These are phyloP conservation scores for Colletotrichum incanum DNA, from an alignment of 2,329 filamentous ascomycete genomes.

Conservation along the genomic window DNA sequence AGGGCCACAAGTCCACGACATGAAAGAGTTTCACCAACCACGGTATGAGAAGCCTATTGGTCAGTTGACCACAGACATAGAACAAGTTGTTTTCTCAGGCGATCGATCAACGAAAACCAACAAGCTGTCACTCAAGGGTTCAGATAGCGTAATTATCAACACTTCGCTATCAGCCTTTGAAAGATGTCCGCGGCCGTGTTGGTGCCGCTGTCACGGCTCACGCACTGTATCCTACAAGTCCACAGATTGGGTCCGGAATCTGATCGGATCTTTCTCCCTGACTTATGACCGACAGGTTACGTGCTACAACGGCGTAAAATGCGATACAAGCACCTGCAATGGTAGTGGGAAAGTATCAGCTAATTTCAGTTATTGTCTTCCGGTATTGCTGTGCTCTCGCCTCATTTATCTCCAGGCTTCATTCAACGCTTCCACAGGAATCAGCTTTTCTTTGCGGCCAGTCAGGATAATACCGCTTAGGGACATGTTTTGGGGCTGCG, in stretches of 20 bases:
- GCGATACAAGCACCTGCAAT: neutral
- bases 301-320: rapidly evolving
- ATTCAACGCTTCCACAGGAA: rapidly evolving
- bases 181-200: neutral
- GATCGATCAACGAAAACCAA: neutral
- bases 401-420: neutral
- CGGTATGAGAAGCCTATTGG: neutral
- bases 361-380: neutral
- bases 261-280: neutral
- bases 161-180: neutral
- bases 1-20: neutral
- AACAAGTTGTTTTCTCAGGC: neutral
- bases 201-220: constrained; percentile 12
- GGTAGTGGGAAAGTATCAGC: neutral
- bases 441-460: neutral
- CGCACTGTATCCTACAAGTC: neutral
- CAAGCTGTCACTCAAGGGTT: rapidly evolving
- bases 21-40: neutral
- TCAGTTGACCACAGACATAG: neutral
- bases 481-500: rapidly evolving
- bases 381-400: constrained; percentile 9
- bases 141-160: neutral
- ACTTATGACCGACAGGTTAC: neutral
- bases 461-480: rapidly evolving
- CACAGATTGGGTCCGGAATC: neutral